Evolutionary conservation across 768 basidiomycete genomes (phyloP).

Genomic region (Cyclocybe aegerita): DNA sequence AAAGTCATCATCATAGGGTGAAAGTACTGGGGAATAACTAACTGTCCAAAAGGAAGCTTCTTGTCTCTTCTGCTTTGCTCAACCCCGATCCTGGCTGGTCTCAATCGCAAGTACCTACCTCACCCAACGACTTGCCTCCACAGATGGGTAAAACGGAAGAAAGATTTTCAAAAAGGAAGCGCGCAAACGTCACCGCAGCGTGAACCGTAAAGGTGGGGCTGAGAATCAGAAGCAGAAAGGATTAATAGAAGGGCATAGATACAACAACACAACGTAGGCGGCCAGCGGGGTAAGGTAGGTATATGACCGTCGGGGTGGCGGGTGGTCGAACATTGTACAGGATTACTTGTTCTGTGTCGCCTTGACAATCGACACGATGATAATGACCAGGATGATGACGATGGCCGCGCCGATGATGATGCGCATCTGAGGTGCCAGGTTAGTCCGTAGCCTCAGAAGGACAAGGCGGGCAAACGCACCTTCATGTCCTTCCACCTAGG

Average conservation of each 20-base stretch:
- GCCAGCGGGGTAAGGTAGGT: slow-evolving; percentile 9
- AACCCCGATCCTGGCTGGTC: neutral
- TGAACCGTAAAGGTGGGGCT: neutral
- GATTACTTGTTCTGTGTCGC: slow-evolving; percentile 55
- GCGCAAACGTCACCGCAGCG: no score
- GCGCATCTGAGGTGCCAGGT: slow-evolving; percentile 67
- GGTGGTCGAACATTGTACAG: slow-evolving; percentile 1
- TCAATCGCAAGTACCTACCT: no score
- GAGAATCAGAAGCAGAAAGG: slow-evolving; percentile 10
- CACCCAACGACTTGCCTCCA: neutral
- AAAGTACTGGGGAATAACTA: neutral
- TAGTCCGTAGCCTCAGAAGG: slow-evolving; percentile 1
- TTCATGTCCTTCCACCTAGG: slow-evolving; percentile 98
- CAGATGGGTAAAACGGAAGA: neutral
- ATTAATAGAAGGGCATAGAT: slow-evolving; percentile 27
- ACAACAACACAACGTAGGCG: slow-evolving; percentile 24
- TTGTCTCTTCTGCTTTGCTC: neutral
- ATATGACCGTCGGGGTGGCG: slow-evolving; percentile 1
- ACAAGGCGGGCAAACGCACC: slow-evolving; percentile 41
- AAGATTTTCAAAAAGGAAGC: no score
- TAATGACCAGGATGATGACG: slow-evolving; percentile 89
- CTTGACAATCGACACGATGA: slow-evolving; percentile 93
- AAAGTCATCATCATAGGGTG: no score
- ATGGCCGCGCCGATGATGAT: slow-evolving; percentile 93
- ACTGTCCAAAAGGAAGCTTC: neutral